Evolutionary conservation across 805 yeast genomes (phyloP).

Genomic region (Saturnispora dispora): DNA sequence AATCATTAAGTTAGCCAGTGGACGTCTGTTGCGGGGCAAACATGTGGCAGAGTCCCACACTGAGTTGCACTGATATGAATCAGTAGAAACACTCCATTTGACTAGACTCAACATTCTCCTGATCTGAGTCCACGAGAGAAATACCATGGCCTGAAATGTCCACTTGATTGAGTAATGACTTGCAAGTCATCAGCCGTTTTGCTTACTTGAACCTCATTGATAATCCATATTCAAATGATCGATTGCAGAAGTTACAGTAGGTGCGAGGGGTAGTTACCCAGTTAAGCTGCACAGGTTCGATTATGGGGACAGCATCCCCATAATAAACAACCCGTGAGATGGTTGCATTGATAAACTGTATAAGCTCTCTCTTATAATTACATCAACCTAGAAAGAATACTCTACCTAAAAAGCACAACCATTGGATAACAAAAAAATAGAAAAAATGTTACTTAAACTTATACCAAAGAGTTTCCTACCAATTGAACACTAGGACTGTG

Average conservation of each 20-base stretch:
- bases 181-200: not conserved
- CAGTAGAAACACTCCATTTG: constrained; percentile 1
- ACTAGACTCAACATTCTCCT: constrained; percentile 6
- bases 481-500: not conserved
- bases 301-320: not conserved
- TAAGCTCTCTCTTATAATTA: not conserved
- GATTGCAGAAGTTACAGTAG: constrained; percentile 5
- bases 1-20: not conserved
- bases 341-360: constrained; percentile 6
- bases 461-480: not conserved
- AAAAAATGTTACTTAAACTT: not conserved
- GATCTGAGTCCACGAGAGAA: constrained; percentile 9
- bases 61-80: not conserved
- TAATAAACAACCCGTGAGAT: constrained; percentile 4
- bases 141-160: constrained; percentile 4
- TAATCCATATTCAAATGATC: not conserved
- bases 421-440: not conserved
- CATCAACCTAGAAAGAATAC: not conserved
- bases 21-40: not conserved
- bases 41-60: constrained; percentile 5
- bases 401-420: not conserved
- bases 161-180: not conserved
- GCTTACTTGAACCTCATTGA: not conserved
- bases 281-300: constrained; percentile 1
- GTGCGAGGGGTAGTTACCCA: constrained; percentile 10